Conservation (phyloP, 371 early-diverging fungal genomes). For the Mucor ambiguus region DNA sequence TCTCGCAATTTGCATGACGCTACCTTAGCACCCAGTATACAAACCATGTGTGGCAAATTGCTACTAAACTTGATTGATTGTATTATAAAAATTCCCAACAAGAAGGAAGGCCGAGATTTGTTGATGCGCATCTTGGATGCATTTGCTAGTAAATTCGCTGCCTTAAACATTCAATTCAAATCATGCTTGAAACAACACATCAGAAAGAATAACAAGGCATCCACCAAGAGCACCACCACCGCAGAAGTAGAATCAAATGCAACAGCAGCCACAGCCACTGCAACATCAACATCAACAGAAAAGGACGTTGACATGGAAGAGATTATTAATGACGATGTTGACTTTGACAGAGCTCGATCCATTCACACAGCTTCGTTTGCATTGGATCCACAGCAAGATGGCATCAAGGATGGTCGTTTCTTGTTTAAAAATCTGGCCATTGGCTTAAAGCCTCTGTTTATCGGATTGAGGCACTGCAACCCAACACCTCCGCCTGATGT, state of each 20-base stretch:
- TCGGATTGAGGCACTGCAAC: slow-evolving; percentile 78
- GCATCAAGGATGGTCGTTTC: slow-evolving; percentile 78
- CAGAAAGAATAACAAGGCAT: slow-evolving; percentile 33
- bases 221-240: background rate
- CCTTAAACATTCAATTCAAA: slow-evolving; percentile 68
- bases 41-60: slow-evolving; percentile 95
- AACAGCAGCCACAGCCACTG: background rate
- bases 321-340: slow-evolving; percentile 54
- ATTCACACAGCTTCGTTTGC: slow-evolving; percentile 69
- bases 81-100: slow-evolving; percentile 73
- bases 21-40: slow-evolving; percentile 86
- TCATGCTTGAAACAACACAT: slow-evolving; percentile 54
- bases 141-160: slow-evolving; percentile 76
- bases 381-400: slow-evolving; percentile 69
- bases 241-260: slow-evolving; percentile 13
- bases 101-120: slow-evolving; percentile 68
- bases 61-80: slow-evolving; percentile 89
- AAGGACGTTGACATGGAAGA: slow-evolving; percentile 67
- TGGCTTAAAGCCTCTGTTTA: slow-evolving; percentile 83
- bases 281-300: slow-evolving; percentile 31
- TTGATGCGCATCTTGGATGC: slow-evolving; percentile 86
- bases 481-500: slow-evolving; percentile 46
- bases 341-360: slow-evolving; percentile 77
- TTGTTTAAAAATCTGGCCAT: slow-evolving; percentile 85
- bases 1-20: slow-evolving; percentile 90